These are phyloP conservation scores for Danielia reshetovae DNA, from an alignment of 805 yeast genomes.

Conservation along the genomic window DNA sequence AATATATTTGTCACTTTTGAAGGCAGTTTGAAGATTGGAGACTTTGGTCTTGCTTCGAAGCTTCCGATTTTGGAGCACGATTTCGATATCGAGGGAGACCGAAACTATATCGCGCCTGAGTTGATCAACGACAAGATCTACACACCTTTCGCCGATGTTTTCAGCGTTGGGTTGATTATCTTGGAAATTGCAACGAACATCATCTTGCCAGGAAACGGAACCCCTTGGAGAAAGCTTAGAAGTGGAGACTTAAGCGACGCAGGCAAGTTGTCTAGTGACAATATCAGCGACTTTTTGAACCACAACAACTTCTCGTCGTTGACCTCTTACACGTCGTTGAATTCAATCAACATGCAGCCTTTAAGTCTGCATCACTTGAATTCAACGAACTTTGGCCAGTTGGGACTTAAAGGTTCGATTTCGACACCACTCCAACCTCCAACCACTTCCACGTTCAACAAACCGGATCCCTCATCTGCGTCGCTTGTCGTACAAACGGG, in stretches of 20 bases:
- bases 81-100: conserved; percentile 93
- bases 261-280: conserved; percentile 64
- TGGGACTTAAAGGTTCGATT: conserved; percentile 2
- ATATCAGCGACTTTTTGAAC: conserved; percentile 39
- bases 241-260: conserved; percentile 96
- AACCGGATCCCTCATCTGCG: background rate
- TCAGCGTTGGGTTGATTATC: conserved; percentile 89
- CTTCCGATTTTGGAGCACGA: conserved; percentile 61
- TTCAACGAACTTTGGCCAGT: conserved; percentile 1
- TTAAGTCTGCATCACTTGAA: conserved; percentile 8
- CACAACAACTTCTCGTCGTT: conserved; percentile 33
- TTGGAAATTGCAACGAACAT: conserved; percentile 96
- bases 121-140: conserved; percentile 77
- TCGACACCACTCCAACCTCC: conserved; percentile 3
- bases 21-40: conserved; percentile 91
- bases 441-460: background rate
- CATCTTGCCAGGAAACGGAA: conserved; percentile 90
- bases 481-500: background rate
- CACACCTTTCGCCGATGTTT: conserved; percentile 90
- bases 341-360: conserved; percentile 12
- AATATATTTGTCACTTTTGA: conserved; percentile 92
- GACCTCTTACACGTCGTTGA: conserved; percentile 29
- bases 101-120: conserved; percentile 98
- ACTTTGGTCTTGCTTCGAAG: conserved; percentile 90
- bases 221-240: conserved; percentile 92